Evolutionary conservation across 2,329 filamentous ascomycete species (phyloP), one percentile per base, ranked within the genome.

Genomic region (Neofusicoccum laricinum): DNA sequence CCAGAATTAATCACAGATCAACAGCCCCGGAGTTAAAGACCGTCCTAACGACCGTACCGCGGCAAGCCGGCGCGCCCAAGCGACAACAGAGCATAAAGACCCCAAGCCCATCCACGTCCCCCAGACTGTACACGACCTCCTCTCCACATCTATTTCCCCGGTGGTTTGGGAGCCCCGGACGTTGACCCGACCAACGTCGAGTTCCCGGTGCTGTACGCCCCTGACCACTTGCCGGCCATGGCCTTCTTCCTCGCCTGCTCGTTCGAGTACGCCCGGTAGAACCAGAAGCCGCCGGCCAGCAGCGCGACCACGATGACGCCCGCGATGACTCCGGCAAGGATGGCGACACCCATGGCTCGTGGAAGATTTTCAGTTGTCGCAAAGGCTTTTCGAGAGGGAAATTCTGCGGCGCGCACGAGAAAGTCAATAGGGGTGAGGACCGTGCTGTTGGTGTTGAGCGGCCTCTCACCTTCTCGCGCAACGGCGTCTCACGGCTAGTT

Each of bases 221-320:
- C 51, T 6, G 51, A 55, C 55, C 55, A 59, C 30, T 59, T 59
- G 15, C 55, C 55, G 25, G 55, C 55, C 53, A 58, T 32, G n/a
- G n/a, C 32, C 41, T 45, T 59, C 41, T 59, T 59, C 55, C 46
- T 59, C 25, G 55, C 55, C 30, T 59, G 25, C 10, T 59, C 55
- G 30, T 46, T 59, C n/a, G 46, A 34, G 40, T 43, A 59, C n/a
- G 55, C 55, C 30, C 55, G 55, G 41, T 59, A 59, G 55, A 59
- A 59, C 25, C 25, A 59, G 55, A 59, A 59, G 40, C 55, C 55
- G 30, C 40, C 55, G n/a, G 40, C 55, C 19, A 25, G 19, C 7
- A 59, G 15, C 25, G 55, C 55, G 55, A 45, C 40, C 40, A 46
- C 17, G 30, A 59, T 59, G 55, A 59, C 55, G 41, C 17, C 55